Evolutionary conservation across 345 rosid species (phyloP), one percentile per base, ranked within the genome.

Genomic region (Citropsis articulata): DNA sequence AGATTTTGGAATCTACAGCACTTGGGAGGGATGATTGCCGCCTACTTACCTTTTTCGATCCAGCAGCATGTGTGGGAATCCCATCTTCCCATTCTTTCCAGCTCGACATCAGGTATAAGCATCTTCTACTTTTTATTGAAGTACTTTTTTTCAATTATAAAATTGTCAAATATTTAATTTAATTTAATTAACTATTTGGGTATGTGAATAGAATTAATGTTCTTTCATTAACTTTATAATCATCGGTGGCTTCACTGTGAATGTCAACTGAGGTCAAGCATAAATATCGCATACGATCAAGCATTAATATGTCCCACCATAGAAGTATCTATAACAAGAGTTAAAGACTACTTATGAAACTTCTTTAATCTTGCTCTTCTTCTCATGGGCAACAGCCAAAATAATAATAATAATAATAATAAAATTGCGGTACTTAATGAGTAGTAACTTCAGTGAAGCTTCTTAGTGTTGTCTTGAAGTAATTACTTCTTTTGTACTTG

Each of bases 1-100:
- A 76, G 81, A 78, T 83, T 70, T 82, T 79, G 78, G 83, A 83
- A 77, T 85, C 84, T 78, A 64, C 14, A 72, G 64, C 85, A 78
- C 71, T 76, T 81, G 81, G 84, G 85, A 72, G 72, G 66, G 77
- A 87, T 83, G 85, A 87, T 84, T 79, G 77, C 55, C 53, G 25
- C 70, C 75, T 69, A 19, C 38, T 78, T 38, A 70, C 57, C 77
- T 59, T 81, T 83, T 79, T 50, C 18, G 78, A 80, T 71, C 79
- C 79, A 59, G 83, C 79, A 59, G 83, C 88, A 87, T 83, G 90
- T 80, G 88, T 48, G 76, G 73, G 84, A 81, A 81, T 85, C 88
- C 88, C 83, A 69, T 87, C 73, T 76, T 77, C 80, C 64, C 66
- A 24, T 66, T 82, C 88, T 83, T 85, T 83, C 78, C 83, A 82